Base-by-base conservation (phyloP, 2,329 filamentous ascomycete species). In the Metarhizium robertsii region DNA sequence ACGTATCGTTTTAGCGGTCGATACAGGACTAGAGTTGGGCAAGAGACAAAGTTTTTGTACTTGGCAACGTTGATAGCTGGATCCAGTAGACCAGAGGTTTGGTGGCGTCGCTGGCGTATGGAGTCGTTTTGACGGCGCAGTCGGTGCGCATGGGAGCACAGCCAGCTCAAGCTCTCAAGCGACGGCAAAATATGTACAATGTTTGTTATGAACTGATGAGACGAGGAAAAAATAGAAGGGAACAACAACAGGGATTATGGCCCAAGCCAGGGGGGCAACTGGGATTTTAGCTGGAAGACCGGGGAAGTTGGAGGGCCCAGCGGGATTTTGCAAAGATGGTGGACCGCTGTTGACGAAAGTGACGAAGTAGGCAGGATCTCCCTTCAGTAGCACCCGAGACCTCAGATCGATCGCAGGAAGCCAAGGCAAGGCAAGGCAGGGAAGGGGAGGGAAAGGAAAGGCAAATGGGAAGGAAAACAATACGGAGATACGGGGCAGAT, bases 81-180 rank as follows among this genome's bases (percentile, higher is more conserved):
- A 43, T 38, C 18, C 42, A 8, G 52, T 34, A n/a, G 42, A 43
- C 11, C 40, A 45, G 42, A 18, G 42, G 4, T 20, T 11, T 32
- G 20, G 32, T 54, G 53, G 45, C 36, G 53, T 54, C 53, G 53
- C 45, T 54, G 46, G 38, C 20, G 46, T 50, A 49, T 4, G 42
- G 42, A 45, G 42, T 10, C n/a, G 42, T 25, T 25, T 25, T 25
- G 16, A 45, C 16, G 18, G 42, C 16, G 6, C 6, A 45, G 16
- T 10, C 6, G 16, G 18, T 6, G 42, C n/a, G 6, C 2, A 20
- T 16, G 14, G 42, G 18, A 45, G n/a, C n/a, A 20, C 18, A 20
- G 29, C 30, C 14, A 11, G 25, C 18, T 25, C 38, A 42, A 51
- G 40, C 34, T 11, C 32, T 34, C 16, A 18, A 5, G 32, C 16